Base-by-base conservation (phyloP, 2,329 filamentous ascomycete genomes). In the Aspergillus terreus region DNA sequence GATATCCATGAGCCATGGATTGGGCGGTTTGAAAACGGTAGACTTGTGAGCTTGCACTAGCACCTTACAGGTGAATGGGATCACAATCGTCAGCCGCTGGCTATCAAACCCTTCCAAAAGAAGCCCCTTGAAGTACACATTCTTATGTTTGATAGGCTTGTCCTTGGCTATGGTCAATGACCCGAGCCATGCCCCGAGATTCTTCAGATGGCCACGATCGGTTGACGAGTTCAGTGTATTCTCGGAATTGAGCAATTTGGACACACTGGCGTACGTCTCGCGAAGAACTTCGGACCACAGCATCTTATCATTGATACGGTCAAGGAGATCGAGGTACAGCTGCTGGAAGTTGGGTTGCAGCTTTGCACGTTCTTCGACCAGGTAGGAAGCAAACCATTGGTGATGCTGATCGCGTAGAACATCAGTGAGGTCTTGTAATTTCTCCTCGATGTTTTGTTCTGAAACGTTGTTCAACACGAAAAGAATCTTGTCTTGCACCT, bases 381-480 rank as follows among this genome's bases (percentile, higher is more conserved):
- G 79, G 65, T 97, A 95, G 44, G 85, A 86, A 6, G 95, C 94
- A 66, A 99, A 99, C 94, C 94, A 99, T 66, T 95, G 90, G 63
- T 95, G 88, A 68, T 96, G 87, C 59, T 86, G 85, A 48, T 87
- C 83, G 46, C 90, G 85, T 44, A 99, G 75, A 42, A 88, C 84
- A 36, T 90, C 85, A 46, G 84, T 85, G 35, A 99, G 81, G 59
- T 96, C 91, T 48, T 81, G 80, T 63, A 92, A 86, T 72, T 96
- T 96, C 38, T 86, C 81, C 47, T 89, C 84, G 15, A 99, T 78
- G 42, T 96, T 97, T 40, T 87, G 85, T 61, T 94, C 87, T 0
- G 94, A 97, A 47, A 99, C 86, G 61, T 99, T 99, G 78, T 99
- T 99, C 52, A 99, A 78, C 23, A 95, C 88, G 63, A 99, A 99